Percentiles rank a stretch among this genome's conserved stretches.
These are phyloP conservation scores for Trichoderma sp. DNA, from an alignment of 2,329 filamentous ascomycete species.

Conservation along the genomic window DNA sequence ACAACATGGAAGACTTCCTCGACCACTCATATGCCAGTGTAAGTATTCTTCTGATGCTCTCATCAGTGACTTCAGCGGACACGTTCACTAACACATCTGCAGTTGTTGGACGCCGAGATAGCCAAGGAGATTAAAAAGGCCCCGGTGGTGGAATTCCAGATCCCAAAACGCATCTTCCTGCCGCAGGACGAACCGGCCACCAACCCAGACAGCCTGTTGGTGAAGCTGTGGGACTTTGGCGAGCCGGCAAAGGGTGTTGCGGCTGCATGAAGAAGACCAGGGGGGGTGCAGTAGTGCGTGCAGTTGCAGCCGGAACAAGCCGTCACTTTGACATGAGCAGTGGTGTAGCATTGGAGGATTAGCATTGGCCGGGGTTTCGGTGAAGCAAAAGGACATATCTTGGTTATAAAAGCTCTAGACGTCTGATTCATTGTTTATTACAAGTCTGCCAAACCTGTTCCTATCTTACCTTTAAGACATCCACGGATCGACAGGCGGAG, in stretches of 20 bases:
- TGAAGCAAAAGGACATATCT: not conserved
- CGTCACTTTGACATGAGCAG: conserved; percentile 10
- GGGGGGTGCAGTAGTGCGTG: conserved; percentile 17
- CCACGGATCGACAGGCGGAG: conserved; percentile 12
- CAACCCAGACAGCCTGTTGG: conserved; percentile 57
- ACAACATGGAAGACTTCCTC: conserved; percentile 95
- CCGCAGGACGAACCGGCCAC: conserved; percentile 52
- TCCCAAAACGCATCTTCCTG: conserved; percentile 79
- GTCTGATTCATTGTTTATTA: not conserved
- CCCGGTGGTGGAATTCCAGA: conserved; percentile 90
- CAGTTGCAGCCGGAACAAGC: not conserved
- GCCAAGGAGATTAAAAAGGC: conserved; percentile 80
- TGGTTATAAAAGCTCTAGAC: not conserved
- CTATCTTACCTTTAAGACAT: not conserved
- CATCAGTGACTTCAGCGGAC: not conserved
- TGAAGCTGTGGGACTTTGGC: conserved; percentile 64
- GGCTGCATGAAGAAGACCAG: conserved; percentile 19
- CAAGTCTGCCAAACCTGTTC: not conserved
- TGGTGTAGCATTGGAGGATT: conserved; percentile 10
- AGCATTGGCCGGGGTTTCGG: not conserved
- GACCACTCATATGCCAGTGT: conserved; percentile 88
- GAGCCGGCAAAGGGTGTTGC: conserved; percentile 19
- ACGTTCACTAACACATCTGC: conserved; percentile 39
- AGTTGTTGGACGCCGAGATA: conserved; percentile 84
- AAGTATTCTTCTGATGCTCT: conserved; percentile 43